Conservation (phyloP, 441 rosid species). For the Erodium moschatum region DNA sequence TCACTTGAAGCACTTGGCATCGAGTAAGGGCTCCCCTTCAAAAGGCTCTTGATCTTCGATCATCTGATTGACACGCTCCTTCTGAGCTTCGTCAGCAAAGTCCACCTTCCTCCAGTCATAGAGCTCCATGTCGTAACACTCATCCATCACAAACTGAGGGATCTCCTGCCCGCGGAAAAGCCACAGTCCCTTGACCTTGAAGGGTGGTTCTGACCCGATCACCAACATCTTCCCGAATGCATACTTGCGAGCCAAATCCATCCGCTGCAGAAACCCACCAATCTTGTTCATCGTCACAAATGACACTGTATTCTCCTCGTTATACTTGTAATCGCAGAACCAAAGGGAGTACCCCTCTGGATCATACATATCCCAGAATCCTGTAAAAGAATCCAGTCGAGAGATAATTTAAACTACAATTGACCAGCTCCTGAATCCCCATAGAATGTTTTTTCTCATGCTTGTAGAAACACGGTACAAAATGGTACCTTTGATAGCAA, state of each 20-base stretch:
- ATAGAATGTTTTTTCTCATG: neutral
- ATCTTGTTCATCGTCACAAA: constrained; percentile 83
- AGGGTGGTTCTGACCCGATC: constrained; percentile 65
- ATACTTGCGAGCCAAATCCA: constrained; percentile 90
- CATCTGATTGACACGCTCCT: constrained; percentile 86
- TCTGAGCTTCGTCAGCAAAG: constrained; percentile 66
- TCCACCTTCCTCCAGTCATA: constrained; percentile 87
- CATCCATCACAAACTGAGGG: constrained; percentile 72
- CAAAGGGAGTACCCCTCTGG: constrained; percentile 90
- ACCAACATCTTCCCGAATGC: constrained; percentile 90
- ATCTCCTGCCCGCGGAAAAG: constrained; percentile 81
- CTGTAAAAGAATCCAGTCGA: constrained; percentile 27
- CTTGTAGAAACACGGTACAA: neutral
- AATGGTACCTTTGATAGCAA: constrained; percentile 71
- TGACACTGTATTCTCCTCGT: constrained; percentile 78
- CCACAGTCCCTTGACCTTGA: constrained; percentile 86
- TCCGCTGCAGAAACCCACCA: constrained; percentile 86
- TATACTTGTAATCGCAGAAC: constrained; percentile 93
- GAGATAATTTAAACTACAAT: too few relatives aligned
- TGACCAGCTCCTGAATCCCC: too few relatives aligned
- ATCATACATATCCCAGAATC: constrained; percentile 99
- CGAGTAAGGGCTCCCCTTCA: constrained; percentile 80
- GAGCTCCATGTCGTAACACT: constrained; percentile 95
- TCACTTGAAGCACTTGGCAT: constrained; percentile 95
- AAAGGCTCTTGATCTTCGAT: constrained; percentile 86